These are phyloP conservation scores for Aspergillus sojae DNA, from an alignment of 2,329 filamentous ascomycete species.

Conservation along the genomic window DNA sequence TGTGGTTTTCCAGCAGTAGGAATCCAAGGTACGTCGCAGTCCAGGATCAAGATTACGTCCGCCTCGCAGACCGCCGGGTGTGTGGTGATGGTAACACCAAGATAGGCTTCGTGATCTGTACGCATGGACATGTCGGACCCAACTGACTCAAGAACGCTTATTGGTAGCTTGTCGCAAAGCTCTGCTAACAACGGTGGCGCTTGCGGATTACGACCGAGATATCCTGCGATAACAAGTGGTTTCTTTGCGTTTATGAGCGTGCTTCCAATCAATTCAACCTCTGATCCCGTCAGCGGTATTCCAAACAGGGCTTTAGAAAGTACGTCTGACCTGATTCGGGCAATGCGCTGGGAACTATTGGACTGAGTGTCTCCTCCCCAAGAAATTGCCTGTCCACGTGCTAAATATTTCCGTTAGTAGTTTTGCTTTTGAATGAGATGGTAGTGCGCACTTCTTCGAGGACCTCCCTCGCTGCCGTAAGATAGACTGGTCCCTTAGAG, in stretches of 20 bases:
- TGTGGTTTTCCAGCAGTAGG: conserved; percentile 37
- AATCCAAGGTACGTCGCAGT: conserved; percentile 92
- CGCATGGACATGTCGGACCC: conserved; percentile 57
- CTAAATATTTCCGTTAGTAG: neutral
- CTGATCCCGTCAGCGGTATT: neutral
- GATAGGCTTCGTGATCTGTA: conserved; percentile 5
- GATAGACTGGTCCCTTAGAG: conserved; percentile 76
- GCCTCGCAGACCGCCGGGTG: conserved; percentile 70
- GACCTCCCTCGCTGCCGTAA: conserved; percentile 75
- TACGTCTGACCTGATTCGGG: conserved; percentile 7
- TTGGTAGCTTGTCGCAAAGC: neutral
- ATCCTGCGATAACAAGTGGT: conserved; percentile 53
- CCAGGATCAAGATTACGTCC: conserved; percentile 79
- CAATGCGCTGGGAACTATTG: neutral
- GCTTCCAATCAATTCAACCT: conserved; percentile 41
- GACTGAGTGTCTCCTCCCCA: neutral
- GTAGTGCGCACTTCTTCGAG: conserved; percentile 55
- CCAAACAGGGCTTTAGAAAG: too few species aligned
- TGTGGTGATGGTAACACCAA: conserved; percentile 67
- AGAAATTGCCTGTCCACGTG: neutral
- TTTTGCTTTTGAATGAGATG: neutral
- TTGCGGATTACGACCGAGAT: conserved; percentile 53
- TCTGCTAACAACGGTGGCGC: neutral
- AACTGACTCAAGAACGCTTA: conserved; percentile 47
- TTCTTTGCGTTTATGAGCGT: conserved; percentile 47